A percentile compares a stretch with the other conserved stretches of the same genome.
These are phyloP conservation scores for Aspergillus kassunensis DNA, from an alignment of 495 filamentous ascomycete genomes.

Conservation along the genomic window DNA sequence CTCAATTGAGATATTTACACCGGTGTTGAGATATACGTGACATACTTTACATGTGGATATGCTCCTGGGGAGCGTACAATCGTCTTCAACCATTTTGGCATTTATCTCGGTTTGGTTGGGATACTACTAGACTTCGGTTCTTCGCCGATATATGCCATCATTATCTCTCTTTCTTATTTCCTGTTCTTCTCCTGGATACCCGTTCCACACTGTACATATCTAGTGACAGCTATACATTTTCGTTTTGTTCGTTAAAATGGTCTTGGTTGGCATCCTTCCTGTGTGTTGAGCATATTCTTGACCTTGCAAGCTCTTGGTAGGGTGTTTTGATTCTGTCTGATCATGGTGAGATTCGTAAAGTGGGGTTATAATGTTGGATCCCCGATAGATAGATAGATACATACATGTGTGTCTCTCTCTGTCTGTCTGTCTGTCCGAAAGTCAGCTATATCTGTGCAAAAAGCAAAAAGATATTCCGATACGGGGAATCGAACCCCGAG, in stretches of 20 bases:
- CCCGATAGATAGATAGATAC: too few species aligned
- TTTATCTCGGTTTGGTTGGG: too few species aligned
- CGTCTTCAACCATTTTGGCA: neutral
- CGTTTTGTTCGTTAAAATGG: too few species aligned
- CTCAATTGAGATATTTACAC: neutral
- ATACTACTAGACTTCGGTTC: too few species aligned
- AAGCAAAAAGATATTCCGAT: conserved; percentile 22
- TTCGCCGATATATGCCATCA: neutral
- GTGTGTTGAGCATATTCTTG: too few species aligned
- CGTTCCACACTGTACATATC: neutral
- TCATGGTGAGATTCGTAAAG: too few species aligned
- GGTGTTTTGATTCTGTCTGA: too few species aligned
- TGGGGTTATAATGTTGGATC: too few species aligned
- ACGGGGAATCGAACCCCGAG: conserved; percentile 33
- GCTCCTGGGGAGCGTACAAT: neutral
- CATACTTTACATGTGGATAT: neutral
- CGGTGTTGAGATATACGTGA: neutral
- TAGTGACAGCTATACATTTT: neutral
- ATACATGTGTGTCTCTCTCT: too few species aligned
- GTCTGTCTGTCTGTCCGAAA: too few species aligned
- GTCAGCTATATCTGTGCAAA: neutral
- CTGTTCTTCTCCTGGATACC: neutral
- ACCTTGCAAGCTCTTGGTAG: too few species aligned
- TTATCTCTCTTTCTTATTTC: neutral
- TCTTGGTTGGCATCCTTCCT: neutral